Conservation (phyloP, 108 stramenopile genomes). For the Nitzschia palea region DNA sequence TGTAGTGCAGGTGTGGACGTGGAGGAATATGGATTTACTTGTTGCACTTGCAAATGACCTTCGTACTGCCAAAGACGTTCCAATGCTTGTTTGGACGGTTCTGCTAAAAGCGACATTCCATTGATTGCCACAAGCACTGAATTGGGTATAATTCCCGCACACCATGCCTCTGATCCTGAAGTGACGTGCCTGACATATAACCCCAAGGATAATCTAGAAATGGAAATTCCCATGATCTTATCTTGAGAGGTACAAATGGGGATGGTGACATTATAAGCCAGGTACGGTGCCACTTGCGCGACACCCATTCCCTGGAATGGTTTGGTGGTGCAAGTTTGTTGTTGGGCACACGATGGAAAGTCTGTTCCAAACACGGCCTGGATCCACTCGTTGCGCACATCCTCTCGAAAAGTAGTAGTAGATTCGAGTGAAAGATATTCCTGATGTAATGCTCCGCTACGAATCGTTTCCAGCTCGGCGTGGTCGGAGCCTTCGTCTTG, state of each 20-base stretch:
- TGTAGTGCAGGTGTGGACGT: not conserved
- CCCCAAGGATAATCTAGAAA: slow-evolving; percentile 67
- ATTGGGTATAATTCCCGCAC: slow-evolving; percentile 54
- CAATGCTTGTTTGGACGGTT: slow-evolving; percentile 63
- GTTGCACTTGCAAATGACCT: slow-evolving; percentile 28
- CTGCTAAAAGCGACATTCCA: slow-evolving; percentile 68
- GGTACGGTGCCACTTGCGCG: slow-evolving; percentile 43
- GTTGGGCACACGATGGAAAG: slow-evolving; percentile 27
- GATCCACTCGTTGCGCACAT: slow-evolving; percentile 59
- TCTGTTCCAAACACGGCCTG: slow-evolving; percentile 77
- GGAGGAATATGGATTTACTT: not conserved
- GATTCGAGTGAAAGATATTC: not conserved
- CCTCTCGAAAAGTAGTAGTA: not conserved
- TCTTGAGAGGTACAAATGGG: not conserved
- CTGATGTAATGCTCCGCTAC: too few species aligned
- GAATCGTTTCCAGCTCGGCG: too few species aligned
- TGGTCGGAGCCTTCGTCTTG: too few species aligned
- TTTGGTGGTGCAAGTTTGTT: not conserved
- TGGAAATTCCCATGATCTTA: slow-evolving; percentile 68
- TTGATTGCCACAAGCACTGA: slow-evolving; percentile 69
- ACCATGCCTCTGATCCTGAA: slow-evolving; percentile 54
- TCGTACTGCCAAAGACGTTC: slow-evolving; percentile 86
- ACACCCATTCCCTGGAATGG: slow-evolving; percentile 46
- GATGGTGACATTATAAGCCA: slow-evolving; percentile 35
- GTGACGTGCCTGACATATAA: slow-evolving; percentile 51